phyloP scores from a whole-genome alignment of 169 alveolate genomes.

The Eimeria praecox region DNA sequence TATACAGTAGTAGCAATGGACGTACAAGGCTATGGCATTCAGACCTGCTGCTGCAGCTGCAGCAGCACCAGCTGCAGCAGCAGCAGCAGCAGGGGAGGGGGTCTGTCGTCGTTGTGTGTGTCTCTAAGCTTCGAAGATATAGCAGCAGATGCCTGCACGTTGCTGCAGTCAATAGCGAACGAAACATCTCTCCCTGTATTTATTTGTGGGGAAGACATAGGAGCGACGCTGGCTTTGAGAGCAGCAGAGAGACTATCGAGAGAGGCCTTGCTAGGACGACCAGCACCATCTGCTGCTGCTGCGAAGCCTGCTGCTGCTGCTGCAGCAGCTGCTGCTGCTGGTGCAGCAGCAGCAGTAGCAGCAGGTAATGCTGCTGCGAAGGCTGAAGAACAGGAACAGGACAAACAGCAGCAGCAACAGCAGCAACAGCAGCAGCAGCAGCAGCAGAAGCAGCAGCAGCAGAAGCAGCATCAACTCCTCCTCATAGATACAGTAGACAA shows the following conservation, averaged over 20 bases:
- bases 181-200: slow-evolving; percentile 28
- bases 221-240: not conserved
- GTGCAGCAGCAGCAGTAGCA: not conserved
- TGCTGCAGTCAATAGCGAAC: slow-evolving; percentile 43
- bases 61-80: too few relatives aligned
- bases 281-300: too few relatives aligned
- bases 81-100: too few relatives aligned
- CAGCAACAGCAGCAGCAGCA: slow-evolving; percentile 6
- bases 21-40: slow-evolving; percentile 10
- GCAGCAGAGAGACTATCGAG: slow-evolving; percentile 30
- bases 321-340: too few relatives aligned
- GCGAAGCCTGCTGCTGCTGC: too few relatives aligned
- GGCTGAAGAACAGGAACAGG: not conserved
- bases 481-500: not conserved
- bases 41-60: not conserved
- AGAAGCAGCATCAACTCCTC: not conserved
- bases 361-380: too few relatives aligned
- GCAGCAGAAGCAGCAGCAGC: not conserved
- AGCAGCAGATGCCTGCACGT: not conserved
- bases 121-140: not conserved
- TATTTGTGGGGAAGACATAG: not conserved
- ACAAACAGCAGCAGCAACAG: slow-evolving; percentile 7
- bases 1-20: slow-evolving; percentile 30
- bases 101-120: too few relatives aligned
- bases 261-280: slow-evolving; percentile 4